Evolutionary conservation across 495 filamentous ascomycete species (phyloP).

Genomic region (Astrothelium macrocarpum): DNA sequence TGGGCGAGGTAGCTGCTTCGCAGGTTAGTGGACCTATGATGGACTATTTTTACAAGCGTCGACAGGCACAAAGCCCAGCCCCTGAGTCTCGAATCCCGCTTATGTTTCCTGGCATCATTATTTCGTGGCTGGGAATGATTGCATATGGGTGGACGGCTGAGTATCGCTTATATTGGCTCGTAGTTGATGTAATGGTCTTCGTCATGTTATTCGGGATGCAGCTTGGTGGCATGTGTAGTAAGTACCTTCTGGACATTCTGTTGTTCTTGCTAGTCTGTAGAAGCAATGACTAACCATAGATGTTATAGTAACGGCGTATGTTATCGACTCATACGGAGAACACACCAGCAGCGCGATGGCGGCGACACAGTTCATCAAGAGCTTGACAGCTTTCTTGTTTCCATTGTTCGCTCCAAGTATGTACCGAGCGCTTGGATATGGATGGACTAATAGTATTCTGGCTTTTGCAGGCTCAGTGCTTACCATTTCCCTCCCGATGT

Average conservation of each 20-base stretch:
- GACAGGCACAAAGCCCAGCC: neutral
- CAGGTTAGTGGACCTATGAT: slow-evolving; percentile 15
- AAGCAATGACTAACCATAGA: neutral
- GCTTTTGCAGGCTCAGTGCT: slow-evolving; percentile 6
- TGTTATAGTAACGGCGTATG: slow-evolving; percentile 6
- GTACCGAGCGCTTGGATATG: slow-evolving; percentile 15
- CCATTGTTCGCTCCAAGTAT: slow-evolving; percentile 14
- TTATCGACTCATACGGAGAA: slow-evolving; percentile 10
- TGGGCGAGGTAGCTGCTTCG: slow-evolving; percentile 14
- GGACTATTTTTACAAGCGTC: slow-evolving; percentile 13
- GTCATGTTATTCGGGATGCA: slow-evolving; percentile 4
- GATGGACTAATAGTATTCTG: slow-evolving; percentile 12
- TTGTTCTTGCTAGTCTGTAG: neutral
- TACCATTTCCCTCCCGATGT: slow-evolving; percentile 9
- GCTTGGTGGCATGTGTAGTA: neutral
- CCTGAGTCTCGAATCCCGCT: slow-evolving; percentile 13
- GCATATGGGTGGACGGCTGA: slow-evolving; percentile 17
- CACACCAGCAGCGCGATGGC: slow-evolving; percentile 8
- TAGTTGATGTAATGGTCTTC: slow-evolving; percentile 9
- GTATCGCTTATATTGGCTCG: slow-evolving; percentile 8
- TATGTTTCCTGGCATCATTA: slow-evolving; percentile 12
- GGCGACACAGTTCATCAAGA: slow-evolving; percentile 9
- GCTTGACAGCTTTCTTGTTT: slow-evolving; percentile 14
- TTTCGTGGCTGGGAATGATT: slow-evolving; percentile 6
- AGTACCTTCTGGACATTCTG: neutral